A percentile compares a stretch with the other conserved stretches of the same genome.
These are phyloP conservation scores for Citrus hindsii DNA, from an alignment of 345 rosid species.

Conservation along the genomic window DNA sequence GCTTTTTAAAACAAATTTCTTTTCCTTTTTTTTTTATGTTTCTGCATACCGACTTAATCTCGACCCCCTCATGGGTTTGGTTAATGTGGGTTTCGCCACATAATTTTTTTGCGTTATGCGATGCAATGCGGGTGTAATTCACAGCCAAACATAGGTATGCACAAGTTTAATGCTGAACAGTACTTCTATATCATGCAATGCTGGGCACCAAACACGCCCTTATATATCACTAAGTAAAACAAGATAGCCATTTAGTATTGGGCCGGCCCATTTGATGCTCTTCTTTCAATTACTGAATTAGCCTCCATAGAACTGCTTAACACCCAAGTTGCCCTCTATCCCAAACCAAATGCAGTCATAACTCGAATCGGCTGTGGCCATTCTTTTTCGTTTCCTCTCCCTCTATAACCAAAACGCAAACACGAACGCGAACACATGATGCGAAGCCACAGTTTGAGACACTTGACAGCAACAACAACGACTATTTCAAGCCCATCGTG, in stretches of 20 bases:
- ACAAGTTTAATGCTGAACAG: too few relatives aligned
- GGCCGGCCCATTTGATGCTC: not conserved
- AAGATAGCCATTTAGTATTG: not conserved
- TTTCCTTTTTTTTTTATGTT: too few relatives aligned
- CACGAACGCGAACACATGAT: conserved; percentile 10
- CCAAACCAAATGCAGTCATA: not conserved
- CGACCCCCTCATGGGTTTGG: too few relatives aligned
- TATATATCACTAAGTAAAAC: too few relatives aligned
- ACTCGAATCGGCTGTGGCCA: not conserved
- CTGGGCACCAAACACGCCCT: too few relatives aligned
- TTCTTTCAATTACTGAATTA: not conserved
- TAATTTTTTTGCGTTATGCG: too few relatives aligned
- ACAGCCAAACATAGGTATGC: too few relatives aligned
- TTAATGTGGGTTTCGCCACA: too few relatives aligned
- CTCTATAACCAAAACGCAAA: not conserved
- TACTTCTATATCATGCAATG: too few relatives aligned
- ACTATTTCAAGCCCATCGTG: conserved; percentile 15
- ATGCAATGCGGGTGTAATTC: too few relatives aligned
- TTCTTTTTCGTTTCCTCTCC: not conserved
- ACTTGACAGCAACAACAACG: conserved; percentile 18
- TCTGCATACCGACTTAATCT: too few relatives aligned
- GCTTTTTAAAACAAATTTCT: too few relatives aligned
- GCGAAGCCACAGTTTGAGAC: conserved; percentile 34
- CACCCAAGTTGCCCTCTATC: conserved; percentile 1
- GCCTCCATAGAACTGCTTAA: not conserved